phyloP scores from a whole-genome alignment of 2,329 filamentous ascomycete genomes.

The Madurella mycetomatis region DNA sequence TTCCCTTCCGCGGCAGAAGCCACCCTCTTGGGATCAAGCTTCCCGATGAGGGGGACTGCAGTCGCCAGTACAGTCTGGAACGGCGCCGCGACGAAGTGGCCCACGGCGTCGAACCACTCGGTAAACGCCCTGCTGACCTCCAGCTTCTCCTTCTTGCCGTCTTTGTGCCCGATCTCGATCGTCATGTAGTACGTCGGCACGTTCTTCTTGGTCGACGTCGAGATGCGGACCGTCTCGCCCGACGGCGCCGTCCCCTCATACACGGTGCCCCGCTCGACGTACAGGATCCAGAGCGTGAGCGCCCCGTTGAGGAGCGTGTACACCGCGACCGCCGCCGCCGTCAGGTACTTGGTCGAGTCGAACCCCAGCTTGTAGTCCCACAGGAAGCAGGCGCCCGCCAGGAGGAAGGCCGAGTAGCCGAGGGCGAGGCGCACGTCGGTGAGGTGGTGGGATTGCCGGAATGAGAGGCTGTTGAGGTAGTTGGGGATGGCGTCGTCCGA shows the following conservation, averaged over 20 bases:
- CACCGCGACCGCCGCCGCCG: slow-evolving; percentile 68
- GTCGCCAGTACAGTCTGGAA: slow-evolving; percentile 75
- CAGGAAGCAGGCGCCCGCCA: slow-evolving; percentile 79
- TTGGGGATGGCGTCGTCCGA: slow-evolving; percentile 91
- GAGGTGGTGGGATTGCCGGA: slow-evolving; percentile 75
- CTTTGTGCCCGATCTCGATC: slow-evolving; percentile 47
- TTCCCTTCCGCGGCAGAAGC: slow-evolving; percentile 29
- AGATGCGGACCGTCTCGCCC: slow-evolving; percentile 65
- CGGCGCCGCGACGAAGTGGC: slow-evolving; percentile 67
- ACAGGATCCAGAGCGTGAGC: slow-evolving; percentile 80
- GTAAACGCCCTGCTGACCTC: slow-evolving; percentile 63
- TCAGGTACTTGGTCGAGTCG: slow-evolving; percentile 77
- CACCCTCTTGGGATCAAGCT: slow-evolving; percentile 59
- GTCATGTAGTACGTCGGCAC: slow-evolving; percentile 73
- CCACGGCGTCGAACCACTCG: slow-evolving; percentile 70
- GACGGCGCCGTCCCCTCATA: slow-evolving; percentile 68
- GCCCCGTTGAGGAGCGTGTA: slow-evolving; percentile 76
- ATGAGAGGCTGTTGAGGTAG: slow-evolving; percentile 85
- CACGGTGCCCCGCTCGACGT: slow-evolving; percentile 74
- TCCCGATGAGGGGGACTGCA: slow-evolving; percentile 61
- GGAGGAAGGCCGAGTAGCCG: slow-evolving; percentile 75
- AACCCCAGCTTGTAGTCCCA: slow-evolving; percentile 92
- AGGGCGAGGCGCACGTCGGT: slow-evolving; percentile 78
- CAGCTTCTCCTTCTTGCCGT: slow-evolving; percentile 39
- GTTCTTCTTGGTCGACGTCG: slow-evolving; percentile 71